Evolutionary conservation across 805 yeast genomes (phyloP).

Genomic region (Candida silvatica): DNA sequence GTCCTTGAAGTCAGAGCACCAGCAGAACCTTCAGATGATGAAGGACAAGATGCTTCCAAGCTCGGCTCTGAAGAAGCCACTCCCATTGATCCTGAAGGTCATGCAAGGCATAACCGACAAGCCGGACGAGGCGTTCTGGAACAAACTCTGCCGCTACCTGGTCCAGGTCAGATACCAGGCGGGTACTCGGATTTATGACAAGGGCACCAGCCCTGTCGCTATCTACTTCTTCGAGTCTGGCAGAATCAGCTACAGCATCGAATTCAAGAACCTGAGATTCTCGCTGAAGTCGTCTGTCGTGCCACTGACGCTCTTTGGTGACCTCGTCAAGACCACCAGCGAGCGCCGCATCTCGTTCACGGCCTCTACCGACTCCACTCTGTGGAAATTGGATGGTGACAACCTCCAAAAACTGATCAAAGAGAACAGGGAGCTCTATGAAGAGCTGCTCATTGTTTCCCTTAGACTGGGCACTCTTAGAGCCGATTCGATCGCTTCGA

Average conservation of each 20-base stretch:
- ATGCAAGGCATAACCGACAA: slow-evolving; percentile 49
- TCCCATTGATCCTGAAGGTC: slow-evolving; percentile 56
- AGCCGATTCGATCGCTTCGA: slow-evolving; percentile 68
- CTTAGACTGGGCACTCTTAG: slow-evolving; percentile 60
- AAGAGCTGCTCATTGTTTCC: slow-evolving; percentile 56
- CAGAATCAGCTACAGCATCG: slow-evolving; percentile 39
- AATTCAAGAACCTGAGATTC: slow-evolving; percentile 28
- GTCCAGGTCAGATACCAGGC: slow-evolving; percentile 19
- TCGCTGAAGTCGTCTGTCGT: slow-evolving; percentile 33
- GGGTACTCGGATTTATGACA: slow-evolving; percentile 38
- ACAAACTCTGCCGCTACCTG: slow-evolving; percentile 48
- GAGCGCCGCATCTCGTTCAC: slow-evolving; percentile 32
- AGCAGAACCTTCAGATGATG: slow-evolving; percentile 22
- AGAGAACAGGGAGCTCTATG: slow-evolving; percentile 45
- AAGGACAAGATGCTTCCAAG: slow-evolving; percentile 8
- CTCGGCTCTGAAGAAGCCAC: slow-evolving; percentile 29
- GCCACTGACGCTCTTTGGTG: slow-evolving; percentile 74
- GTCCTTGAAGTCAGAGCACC: slow-evolving; percentile 24
- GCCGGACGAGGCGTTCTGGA: slow-evolving; percentile 53
- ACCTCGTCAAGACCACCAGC: slow-evolving; percentile 30
- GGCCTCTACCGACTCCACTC: slow-evolving; percentile 40
- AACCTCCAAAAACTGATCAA: slow-evolving; percentile 36
- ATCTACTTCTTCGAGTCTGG: slow-evolving; percentile 47
- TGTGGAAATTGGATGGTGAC: slow-evolving; percentile 57
- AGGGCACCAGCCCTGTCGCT: slow-evolving; percentile 36